Conservation (phyloP, 345 rosid genomes). For the Eucalyptus grandis region DNA sequence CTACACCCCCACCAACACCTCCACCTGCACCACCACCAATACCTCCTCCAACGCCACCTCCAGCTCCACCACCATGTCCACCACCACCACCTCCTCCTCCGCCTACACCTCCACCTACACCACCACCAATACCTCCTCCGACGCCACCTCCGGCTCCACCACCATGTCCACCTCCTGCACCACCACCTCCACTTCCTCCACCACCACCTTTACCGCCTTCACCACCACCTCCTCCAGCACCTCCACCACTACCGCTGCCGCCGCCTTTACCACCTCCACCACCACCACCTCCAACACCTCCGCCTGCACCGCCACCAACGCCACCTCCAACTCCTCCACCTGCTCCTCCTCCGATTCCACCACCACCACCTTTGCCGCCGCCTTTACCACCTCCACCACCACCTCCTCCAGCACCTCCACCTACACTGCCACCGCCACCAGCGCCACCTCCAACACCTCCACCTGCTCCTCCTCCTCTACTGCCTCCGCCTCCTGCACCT, state of each 20-base stretch:
- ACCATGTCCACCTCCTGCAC: background rate
- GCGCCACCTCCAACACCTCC: background rate
- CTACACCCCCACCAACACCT: background rate
- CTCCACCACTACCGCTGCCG: background rate
- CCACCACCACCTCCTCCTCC: background rate
- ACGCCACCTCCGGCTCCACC: background rate
- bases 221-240: background rate
- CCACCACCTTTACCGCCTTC: background rate
- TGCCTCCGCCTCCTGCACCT: background rate
- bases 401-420: background rate
- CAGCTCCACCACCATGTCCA: slow-evolving; percentile 1
- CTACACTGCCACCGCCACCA: background rate
- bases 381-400: background rate
- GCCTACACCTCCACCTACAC: background rate
- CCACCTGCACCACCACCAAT: background rate
- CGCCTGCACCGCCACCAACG: background rate
- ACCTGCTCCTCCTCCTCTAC: background rate
- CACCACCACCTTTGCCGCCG: background rate
- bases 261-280: background rate
- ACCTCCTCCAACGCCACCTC: slow-evolving; percentile 1
- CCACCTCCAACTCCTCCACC: background rate
- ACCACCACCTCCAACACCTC: background rate
- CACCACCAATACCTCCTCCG: background rate
- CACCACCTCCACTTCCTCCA: background rate
- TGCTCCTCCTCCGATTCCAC: background rate